These are phyloP conservation scores for Russula vinacea DNA, from an alignment of 768 basidiomycete genomes.

Conservation along the genomic window DNA sequence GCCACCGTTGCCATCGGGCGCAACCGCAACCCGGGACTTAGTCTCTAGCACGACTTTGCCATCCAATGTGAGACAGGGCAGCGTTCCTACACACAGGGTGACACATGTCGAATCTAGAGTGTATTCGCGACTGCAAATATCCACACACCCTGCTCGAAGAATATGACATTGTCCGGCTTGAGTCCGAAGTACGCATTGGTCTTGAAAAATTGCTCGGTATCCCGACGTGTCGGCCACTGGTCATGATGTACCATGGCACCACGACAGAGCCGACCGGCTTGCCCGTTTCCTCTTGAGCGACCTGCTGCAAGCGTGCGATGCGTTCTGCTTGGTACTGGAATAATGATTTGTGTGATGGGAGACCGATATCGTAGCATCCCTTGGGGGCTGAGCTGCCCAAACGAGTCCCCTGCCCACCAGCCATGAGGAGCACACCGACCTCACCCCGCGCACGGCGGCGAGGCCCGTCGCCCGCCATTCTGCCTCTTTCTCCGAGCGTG, in stretches of 20 bases:
- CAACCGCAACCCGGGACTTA: slow-evolving; percentile 78
- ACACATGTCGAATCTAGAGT: background rate
- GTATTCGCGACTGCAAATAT: background rate
- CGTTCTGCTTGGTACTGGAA: slow-evolving; percentile 99
- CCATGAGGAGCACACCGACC: slow-evolving; percentile 96
- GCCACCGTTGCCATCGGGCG: slow-evolving; percentile 97
- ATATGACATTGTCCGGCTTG: slow-evolving; percentile 69
- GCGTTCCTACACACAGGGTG: slow-evolving; percentile 58
- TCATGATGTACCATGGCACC: slow-evolving; percentile 99
- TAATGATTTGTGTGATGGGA: slow-evolving; percentile 88
- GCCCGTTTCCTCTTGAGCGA: slow-evolving; percentile 58
- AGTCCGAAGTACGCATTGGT: slow-evolving; percentile 81
- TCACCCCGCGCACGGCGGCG: slow-evolving; percentile 74
- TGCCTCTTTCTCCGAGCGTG: slow-evolving; percentile 50
- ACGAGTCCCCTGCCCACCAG: slow-evolving; percentile 95
- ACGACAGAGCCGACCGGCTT: slow-evolving; percentile 60
- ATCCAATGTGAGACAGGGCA: slow-evolving; percentile 91
- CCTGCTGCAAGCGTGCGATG: slow-evolving; percentile 74
- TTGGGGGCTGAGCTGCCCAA: slow-evolving; percentile 91
- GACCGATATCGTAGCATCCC: slow-evolving; percentile 95
- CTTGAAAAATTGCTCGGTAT: slow-evolving; percentile 83
- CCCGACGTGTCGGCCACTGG: slow-evolving; percentile 86
- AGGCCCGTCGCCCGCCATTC: slow-evolving; percentile 82
- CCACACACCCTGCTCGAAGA: slow-evolving; percentile 91
- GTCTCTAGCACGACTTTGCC: slow-evolving; percentile 90